phyloP scores from a whole-genome alignment of 1,284 basidiomycete species.

The Inonotus obliquus region DNA sequence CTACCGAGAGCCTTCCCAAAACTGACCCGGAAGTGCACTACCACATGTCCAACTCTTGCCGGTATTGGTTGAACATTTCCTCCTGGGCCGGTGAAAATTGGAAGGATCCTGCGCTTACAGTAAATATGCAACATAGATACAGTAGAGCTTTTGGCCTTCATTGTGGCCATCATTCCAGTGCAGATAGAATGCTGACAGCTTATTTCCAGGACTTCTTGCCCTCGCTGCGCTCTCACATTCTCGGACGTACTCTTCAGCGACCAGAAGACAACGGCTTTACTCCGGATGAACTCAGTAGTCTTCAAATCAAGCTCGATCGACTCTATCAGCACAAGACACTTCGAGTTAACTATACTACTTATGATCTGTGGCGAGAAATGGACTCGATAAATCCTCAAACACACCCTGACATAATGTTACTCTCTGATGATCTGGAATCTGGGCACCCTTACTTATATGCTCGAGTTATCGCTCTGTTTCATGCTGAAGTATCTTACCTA shows the following conservation, averaged over 20 bases:
- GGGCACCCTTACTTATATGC: constrained; percentile 23
- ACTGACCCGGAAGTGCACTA: neutral
- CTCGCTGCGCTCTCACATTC: constrained; percentile 23
- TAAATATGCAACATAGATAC: constrained; percentile 9
- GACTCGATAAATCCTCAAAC: constrained; percentile 35
- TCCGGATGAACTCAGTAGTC: constrained; percentile 11
- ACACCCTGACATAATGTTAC: constrained; percentile 34
- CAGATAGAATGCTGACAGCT: too few species aligned
- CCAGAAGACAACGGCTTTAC: constrained; percentile 20
- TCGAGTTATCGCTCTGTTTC: constrained; percentile 20
- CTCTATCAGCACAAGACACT: constrained; percentile 31
- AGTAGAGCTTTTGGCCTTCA: too few species aligned
- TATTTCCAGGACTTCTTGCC: constrained; percentile 19
- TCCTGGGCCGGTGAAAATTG: constrained; percentile 14
- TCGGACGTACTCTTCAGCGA: constrained; percentile 16
- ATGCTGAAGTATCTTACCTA: constrained; percentile 6
- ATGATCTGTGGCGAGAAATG: constrained; percentile 34
- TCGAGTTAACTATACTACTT: constrained; percentile 40
- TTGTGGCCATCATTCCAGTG: too few species aligned
- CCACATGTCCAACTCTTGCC: neutral
- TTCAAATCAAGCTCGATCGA: constrained; percentile 22
- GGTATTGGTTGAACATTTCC: neutral
- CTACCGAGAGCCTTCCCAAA: too few species aligned
- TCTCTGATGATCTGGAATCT: constrained; percentile 23
- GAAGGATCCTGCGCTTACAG: constrained; percentile 22